Percentiles rank a stretch among this genome's conserved stretches.
phyloP scores from a whole-genome alignment of 495 filamentous ascomycete genomes.

The Aspergillus carlsbadensis region DNA sequence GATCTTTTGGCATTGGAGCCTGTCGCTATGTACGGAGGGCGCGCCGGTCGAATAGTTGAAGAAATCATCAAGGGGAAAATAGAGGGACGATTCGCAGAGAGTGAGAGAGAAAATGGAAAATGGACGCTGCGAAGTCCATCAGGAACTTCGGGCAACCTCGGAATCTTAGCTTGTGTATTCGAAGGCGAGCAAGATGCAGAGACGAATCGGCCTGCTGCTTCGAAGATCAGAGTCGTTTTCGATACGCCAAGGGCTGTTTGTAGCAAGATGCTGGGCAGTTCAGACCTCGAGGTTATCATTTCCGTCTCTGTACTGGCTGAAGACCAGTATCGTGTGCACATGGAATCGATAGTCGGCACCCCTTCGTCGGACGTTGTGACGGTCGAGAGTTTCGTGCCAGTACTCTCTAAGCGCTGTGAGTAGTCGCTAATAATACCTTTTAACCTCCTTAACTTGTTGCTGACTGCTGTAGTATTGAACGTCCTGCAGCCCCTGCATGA shows the following conservation, averaged over 20 bases:
- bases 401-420: slow-evolving; percentile 67
- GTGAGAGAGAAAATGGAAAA: slow-evolving; percentile 71
- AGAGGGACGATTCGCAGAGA: slow-evolving; percentile 77
- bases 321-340: slow-evolving; percentile 58
- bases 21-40: slow-evolving; percentile 75
- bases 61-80: slow-evolving; percentile 84
- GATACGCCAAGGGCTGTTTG: slow-evolving; percentile 33
- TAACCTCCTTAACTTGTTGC: not conserved
- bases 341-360: slow-evolving; percentile 59
- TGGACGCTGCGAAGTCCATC: slow-evolving; percentile 74
- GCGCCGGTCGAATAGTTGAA: slow-evolving; percentile 72
- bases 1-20: slow-evolving; percentile 55
- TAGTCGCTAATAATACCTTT: not conserved
- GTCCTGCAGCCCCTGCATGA: slow-evolving; percentile 68
- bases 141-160: slow-evolving; percentile 58
- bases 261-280: slow-evolving; percentile 28
- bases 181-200: slow-evolving; percentile 55
- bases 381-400: slow-evolving; percentile 63
- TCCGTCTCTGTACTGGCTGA: slow-evolving; percentile 31
- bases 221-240: slow-evolving; percentile 40
- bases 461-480: slow-evolving; percentile 51
- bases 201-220: slow-evolving; percentile 26
- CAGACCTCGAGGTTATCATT: slow-evolving; percentile 39
- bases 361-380: slow-evolving; percentile 67
- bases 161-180: slow-evolving; percentile 71